These are phyloP conservation scores for Fusarium sp. DNA, from an alignment of 2,329 filamentous ascomycete species.

Conservation along the genomic window DNA sequence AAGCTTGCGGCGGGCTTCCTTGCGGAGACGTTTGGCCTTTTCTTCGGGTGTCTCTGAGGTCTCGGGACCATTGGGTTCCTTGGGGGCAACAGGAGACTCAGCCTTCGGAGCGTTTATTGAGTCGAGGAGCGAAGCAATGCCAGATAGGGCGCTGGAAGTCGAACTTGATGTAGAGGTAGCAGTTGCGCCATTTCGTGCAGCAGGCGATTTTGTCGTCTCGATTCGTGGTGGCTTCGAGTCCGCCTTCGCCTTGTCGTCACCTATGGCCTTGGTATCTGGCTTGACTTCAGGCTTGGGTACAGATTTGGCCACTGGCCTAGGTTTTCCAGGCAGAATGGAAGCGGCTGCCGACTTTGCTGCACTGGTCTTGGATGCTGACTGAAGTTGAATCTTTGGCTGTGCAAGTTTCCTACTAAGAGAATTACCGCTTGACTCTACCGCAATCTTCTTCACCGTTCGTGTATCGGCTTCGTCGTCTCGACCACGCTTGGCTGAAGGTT, in stretches of 20 bases:
- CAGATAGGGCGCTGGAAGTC: conserved; percentile 59
- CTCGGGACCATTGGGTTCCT: conserved; percentile 65
- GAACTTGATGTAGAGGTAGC: conserved; percentile 22
- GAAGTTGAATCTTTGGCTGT: conserved; percentile 54
- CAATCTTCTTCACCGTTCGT: conserved; percentile 61
- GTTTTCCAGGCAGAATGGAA: conserved; percentile 65
- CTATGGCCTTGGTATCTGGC: conserved; percentile 48
- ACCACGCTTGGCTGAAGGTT: conserved; percentile 54
- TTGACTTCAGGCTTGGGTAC: conserved; percentile 55
- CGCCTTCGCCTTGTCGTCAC: conserved; percentile 53
- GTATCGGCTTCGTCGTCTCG: conserved; percentile 60
- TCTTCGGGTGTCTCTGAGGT: conserved; percentile 77
- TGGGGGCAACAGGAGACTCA: conserved; percentile 63
- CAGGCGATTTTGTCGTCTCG: conserved; percentile 51
- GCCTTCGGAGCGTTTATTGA: conserved; percentile 63
- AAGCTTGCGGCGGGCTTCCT: conserved; percentile 79
- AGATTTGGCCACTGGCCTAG: conserved; percentile 61
- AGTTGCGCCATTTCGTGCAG: conserved; percentile 53
- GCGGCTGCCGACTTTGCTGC: conserved; percentile 53
- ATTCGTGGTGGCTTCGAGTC: conserved; percentile 50
- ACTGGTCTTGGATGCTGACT: conserved; percentile 50
- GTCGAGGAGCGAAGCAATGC: conserved; percentile 69
- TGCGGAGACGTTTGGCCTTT: conserved; percentile 76
- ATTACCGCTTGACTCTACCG: conserved; percentile 57
- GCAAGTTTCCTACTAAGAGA: conserved; percentile 60